These are phyloP conservation scores for Suillus americanus DNA, from an alignment of 768 basidiomycete genomes.

Conservation along the genomic window DNA sequence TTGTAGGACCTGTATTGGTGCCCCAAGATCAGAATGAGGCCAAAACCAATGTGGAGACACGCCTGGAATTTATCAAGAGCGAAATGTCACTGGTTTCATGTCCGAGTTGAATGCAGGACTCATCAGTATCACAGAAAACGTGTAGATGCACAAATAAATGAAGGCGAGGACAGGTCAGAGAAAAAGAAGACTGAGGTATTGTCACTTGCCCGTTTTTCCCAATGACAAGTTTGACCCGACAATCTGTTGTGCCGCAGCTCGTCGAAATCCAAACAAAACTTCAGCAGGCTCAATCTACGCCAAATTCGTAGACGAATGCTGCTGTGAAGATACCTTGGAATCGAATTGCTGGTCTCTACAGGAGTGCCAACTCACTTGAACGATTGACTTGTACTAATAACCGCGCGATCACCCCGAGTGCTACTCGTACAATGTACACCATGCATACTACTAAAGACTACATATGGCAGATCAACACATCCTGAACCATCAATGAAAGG, in stretches of 20 bases:
- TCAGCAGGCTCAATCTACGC: constrained; percentile 36
- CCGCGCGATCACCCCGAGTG: neutral
- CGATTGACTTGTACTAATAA: neutral
- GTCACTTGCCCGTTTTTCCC: constrained; percentile 1
- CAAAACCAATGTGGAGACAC: constrained; percentile 82
- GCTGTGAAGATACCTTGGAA: neutral
- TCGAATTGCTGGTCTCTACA: neutral
- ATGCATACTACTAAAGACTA: neutral
- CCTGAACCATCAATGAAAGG: constrained; percentile 4
- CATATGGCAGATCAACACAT: neutral
- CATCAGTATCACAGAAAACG: constrained; percentile 53
- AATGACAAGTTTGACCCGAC: constrained; percentile 9
- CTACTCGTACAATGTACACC: neutral
- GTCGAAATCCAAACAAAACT: constrained; percentile 65
- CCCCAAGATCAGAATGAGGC: constrained; percentile 89
- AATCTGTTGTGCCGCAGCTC: constrained; percentile 42
- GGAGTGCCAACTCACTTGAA: neutral
- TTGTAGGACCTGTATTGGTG: constrained; percentile 87
- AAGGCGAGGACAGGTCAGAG: constrained; percentile 72
- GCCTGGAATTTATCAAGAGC: constrained; percentile 81
- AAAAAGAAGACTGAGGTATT: constrained; percentile 80
- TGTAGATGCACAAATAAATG: constrained; percentile 80
- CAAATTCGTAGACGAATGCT: neutral
- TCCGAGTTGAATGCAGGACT: constrained; percentile 13
- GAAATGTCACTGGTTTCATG: constrained; percentile 67